Conservation (phyloP, 2,329 filamentous ascomycete genomes). For the Thermomyces lanuginosus region DNA sequence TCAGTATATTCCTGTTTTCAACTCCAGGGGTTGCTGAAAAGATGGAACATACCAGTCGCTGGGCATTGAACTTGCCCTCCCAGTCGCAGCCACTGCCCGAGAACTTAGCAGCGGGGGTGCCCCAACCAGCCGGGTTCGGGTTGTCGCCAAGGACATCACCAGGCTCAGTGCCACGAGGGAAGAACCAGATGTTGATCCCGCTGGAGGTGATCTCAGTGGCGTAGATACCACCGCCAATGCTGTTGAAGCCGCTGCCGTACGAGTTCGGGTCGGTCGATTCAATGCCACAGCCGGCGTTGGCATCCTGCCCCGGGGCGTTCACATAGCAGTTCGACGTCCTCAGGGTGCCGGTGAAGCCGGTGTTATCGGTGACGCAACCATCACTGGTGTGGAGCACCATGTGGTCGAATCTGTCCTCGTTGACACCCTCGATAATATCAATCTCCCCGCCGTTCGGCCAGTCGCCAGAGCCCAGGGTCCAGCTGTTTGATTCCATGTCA, state of each 20-base stretch:
- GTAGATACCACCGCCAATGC: conserved; percentile 51
- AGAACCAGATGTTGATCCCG: conserved; percentile 68
- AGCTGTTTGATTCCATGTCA: conserved; percentile 16
- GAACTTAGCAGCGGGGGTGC: conserved; percentile 52
- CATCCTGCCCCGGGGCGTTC: conserved; percentile 25
- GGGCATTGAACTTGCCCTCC: conserved; percentile 48
- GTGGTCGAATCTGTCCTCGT: conserved; percentile 41
- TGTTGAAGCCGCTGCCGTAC: conserved; percentile 58
- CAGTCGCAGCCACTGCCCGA: conserved; percentile 56
- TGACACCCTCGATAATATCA: conserved; percentile 67
- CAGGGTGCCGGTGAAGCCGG: conserved; percentile 31
- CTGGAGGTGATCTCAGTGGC: conserved; percentile 59
- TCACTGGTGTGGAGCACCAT: conserved; percentile 52
- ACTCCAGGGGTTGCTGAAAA: not conserved
- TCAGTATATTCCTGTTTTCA: conserved; percentile 2
- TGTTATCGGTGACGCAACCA: conserved; percentile 42
- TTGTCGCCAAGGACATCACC: conserved; percentile 49
- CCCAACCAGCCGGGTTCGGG: conserved; percentile 55
- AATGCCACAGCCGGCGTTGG: conserved; percentile 45
- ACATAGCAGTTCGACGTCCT: conserved; percentile 44
- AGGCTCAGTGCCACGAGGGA: conserved; percentile 51
- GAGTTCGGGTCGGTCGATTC: conserved; percentile 32
- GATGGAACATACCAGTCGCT: conserved; percentile 42
- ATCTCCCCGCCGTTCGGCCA: conserved; percentile 62
- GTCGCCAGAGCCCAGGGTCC: conserved; percentile 45